Percentiles rank a stretch among this genome's conserved stretches.
These are phyloP conservation scores for Lachancea nothofagi DNA, from an alignment of 805 yeast species.

Conservation along the genomic window DNA sequence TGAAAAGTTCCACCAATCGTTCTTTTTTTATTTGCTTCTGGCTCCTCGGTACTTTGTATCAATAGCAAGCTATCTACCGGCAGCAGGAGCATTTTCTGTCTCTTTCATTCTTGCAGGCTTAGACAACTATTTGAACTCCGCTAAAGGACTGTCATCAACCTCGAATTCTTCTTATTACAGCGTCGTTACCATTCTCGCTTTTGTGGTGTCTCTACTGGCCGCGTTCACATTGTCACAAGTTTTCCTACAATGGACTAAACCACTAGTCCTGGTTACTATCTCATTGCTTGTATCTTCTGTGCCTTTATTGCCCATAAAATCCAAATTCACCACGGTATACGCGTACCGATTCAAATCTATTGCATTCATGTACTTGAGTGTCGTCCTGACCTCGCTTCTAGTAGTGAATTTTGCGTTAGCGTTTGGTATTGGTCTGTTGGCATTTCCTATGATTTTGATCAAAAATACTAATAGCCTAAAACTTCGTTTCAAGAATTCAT, in stretches of 20 bases:
- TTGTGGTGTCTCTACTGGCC: slow-evolving; percentile 32
- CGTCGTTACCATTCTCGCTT: slow-evolving; percentile 17
- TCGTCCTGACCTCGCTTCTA: slow-evolving; percentile 64
- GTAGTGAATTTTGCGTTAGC: slow-evolving; percentile 85
- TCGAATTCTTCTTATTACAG: slow-evolving; percentile 19
- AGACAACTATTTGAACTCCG: slow-evolving; percentile 44
- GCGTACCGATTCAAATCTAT: slow-evolving; percentile 36
- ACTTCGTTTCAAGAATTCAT: slow-evolving; percentile 23
- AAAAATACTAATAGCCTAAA: slow-evolving; percentile 12
- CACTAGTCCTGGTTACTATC: slow-evolving; percentile 14
- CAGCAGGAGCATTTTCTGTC: slow-evolving; percentile 67
- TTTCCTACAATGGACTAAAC: slow-evolving; percentile 14
- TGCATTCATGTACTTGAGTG: slow-evolving; percentile 57
- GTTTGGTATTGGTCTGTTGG: slow-evolving; percentile 58
- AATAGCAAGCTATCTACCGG: slow-evolving; percentile 87
- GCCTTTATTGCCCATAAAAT: slow-evolving; percentile 17
- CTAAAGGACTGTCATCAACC: slow-evolving; percentile 8
- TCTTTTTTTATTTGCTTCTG: slow-evolving; percentile 81
- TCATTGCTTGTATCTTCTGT: slow-evolving; percentile 17
- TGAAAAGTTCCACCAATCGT: slow-evolving; percentile 96
- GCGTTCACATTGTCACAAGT: slow-evolving; percentile 23
- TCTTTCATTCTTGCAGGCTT: slow-evolving; percentile 66
- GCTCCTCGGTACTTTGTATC: slow-evolving; percentile 80
- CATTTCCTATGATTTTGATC: slow-evolving; percentile 69
- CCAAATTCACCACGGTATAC: slow-evolving; percentile 21